phyloP scores from a whole-genome alignment of 75 land plant genomes.

The Picea glauca region DNA sequence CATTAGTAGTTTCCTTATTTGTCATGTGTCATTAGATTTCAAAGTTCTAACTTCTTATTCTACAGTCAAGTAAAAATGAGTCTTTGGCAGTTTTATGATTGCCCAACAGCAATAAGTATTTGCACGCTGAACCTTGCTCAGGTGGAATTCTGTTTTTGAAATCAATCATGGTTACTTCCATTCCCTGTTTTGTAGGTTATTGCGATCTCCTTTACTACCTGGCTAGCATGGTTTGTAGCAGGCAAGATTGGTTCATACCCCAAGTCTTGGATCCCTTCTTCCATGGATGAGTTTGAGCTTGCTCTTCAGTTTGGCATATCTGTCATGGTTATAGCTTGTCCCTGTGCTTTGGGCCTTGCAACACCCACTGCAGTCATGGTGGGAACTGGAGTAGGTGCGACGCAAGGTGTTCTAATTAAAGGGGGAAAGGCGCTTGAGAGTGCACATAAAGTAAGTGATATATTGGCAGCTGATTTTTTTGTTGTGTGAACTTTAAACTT shows the following conservation, averaged over 20 bases:
- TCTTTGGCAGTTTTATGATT: background rate
- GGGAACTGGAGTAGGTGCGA: slow-evolving; percentile 94
- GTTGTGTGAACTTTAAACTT: background rate
- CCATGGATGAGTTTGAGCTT: slow-evolving; percentile 78
- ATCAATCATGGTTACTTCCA: background rate
- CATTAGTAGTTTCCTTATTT: background rate
- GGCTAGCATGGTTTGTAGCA: slow-evolving; percentile 84
- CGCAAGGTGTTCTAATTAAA: slow-evolving; percentile 87
- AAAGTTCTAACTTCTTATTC: background rate
- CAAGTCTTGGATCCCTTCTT: slow-evolving; percentile 73
- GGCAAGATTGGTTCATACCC: slow-evolving; percentile 66
- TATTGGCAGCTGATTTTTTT: too few species aligned
- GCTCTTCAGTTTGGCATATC: slow-evolving; percentile 95
- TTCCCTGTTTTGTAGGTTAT: background rate
- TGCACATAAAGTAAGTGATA: slow-evolving; percentile 58
- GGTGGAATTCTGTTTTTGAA: background rate
- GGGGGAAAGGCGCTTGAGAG: slow-evolving; percentile 92
- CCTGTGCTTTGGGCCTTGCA: slow-evolving; percentile 97
- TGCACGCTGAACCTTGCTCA: background rate
- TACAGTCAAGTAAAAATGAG: background rate
- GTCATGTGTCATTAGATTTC: background rate
- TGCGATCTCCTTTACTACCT: slow-evolving; percentile 31
- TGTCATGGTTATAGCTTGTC: slow-evolving; percentile 86
- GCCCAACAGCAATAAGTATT: background rate
- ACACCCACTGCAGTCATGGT: slow-evolving; percentile 99